Evolutionary conservation across 306 rosid genomes (phyloP).

Genomic region (Inga leiocalycina): DNA sequence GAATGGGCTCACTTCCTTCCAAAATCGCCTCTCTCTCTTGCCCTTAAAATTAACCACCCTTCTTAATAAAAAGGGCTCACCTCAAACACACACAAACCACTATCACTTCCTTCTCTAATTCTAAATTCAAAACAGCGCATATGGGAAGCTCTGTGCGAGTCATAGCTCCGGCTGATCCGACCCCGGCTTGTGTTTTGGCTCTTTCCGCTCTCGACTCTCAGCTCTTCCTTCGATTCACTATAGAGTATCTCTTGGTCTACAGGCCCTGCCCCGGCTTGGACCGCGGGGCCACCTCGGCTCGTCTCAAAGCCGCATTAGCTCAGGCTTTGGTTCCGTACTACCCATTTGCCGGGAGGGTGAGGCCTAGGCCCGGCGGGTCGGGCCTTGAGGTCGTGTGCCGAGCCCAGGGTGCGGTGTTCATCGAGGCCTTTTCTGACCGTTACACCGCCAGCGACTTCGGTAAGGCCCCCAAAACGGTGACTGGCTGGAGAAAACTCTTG

Average conservation of each 20-base stretch:
- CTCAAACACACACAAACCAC: not conserved
- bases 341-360: conserved; percentile 74
- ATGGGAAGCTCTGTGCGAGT: conserved; percentile 67
- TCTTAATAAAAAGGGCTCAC: not conserved
- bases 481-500: conserved; percentile 68
- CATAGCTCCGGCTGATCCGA: conserved; percentile 67
- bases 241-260: conserved; percentile 74
- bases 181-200: conserved; percentile 53
- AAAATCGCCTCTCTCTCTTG: not conserved
- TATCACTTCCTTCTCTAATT: not conserved
- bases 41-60: not conserved
- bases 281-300: conserved; percentile 31
- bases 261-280: conserved; percentile 40
- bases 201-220: conserved; percentile 88
- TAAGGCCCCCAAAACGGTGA: conserved; percentile 56
- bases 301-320: conserved; percentile 61
- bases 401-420: conserved; percentile 74
- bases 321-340: conserved; percentile 64
- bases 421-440: conserved; percentile 64
- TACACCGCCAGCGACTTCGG: conserved; percentile 49
- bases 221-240: conserved; percentile 85
- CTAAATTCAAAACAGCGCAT: not conserved
- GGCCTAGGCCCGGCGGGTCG: conserved; percentile 40
- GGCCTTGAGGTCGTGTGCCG: conserved; percentile 69
- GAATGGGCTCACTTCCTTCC: conserved; percentile 23